Evolutionary conservation across 2,329 filamentous ascomycete genomes (phyloP), one percentile per base, ranked within the genome.

Genomic region (Penicillium sp.): DNA sequence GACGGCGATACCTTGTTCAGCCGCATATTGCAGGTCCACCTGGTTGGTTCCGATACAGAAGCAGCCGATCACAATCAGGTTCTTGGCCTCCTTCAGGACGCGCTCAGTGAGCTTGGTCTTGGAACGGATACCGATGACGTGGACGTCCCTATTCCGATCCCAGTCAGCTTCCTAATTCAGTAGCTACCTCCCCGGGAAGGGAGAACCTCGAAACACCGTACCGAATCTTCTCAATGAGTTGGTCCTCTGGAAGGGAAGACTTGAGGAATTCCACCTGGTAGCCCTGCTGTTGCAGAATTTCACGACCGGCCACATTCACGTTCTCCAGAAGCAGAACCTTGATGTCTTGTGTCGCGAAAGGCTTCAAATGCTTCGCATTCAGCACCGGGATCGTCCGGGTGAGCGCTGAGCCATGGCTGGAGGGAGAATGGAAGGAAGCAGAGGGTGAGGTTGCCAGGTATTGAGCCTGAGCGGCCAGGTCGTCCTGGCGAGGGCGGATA

Each of bases 161-260:
- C 41, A 57, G 57, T 58, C 53, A 53, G 55, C 44, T 51, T 52
- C 50, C 21, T 35, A 22, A 19, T 21, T 16, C 29, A 48, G 39
- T 41, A 22, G 19, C 39, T 10, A 21, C 5, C 10, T 41, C 19
- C 11, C 26, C 31, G 27, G 11, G 21, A 35, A 33, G 31, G 14
- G 31, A 35, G 14, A 5, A 21, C 16, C 26, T 47, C 24, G 29
- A 45, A 37, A 11, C 4, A 41, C 64, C 85, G 72, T 72, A 93
- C 90, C 87, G 85, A 72, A 99, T 99, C 84, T 96, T 99, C 80
- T 96, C 89, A 73, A 99, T 96, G 68, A 99, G 85, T 78, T 98
- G 84, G 67, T 95, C 91, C 74, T 99, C 95, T 0, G 91, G 88
- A 55, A 99, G 80, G 33, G 93, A 96, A 62, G 86, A 88, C 81